A percentile compares a stretch with the other conserved stretches of the same genome.
Conservation (phyloP, 768 basidiomycete genomes). For the Xerocomellus chrysenteron region DNA sequence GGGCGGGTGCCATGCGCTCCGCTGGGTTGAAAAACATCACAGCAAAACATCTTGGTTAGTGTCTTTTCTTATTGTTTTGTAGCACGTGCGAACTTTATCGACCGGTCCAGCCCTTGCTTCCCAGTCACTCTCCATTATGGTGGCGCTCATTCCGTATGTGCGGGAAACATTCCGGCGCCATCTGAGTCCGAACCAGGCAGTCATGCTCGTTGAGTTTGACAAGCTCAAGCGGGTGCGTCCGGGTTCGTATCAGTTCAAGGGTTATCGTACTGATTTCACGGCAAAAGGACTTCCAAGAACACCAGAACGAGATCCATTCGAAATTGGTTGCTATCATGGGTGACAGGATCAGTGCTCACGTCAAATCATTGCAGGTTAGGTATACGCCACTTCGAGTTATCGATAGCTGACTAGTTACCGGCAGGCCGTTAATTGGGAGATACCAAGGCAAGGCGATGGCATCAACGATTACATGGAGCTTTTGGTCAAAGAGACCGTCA, state of each 20-base stretch:
- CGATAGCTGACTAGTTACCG: conserved; percentile 3
- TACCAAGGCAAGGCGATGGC: conserved; percentile 56
- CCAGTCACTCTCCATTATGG: conserved; percentile 92
- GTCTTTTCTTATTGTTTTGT: conserved; percentile 19
- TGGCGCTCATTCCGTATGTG: conserved; percentile 91
- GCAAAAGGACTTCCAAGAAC: conserved; percentile 92
- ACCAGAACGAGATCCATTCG: conserved; percentile 97
- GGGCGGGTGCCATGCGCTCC: conserved; percentile 98
- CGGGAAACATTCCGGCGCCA: conserved; percentile 94
- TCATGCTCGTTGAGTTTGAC: conserved; percentile 97
- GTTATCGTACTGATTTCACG: conserved; percentile 1
- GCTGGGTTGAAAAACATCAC: conserved; percentile 98
- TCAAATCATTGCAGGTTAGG: conserved; percentile 73
- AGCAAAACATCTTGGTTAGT: conserved; percentile 89
- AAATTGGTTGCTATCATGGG: conserved; percentile 99
- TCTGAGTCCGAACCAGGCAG: conserved; percentile 90
- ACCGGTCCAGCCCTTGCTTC: conserved; percentile 78
- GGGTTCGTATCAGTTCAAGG: conserved; percentile 2
- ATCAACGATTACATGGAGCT: conserved; percentile 91
- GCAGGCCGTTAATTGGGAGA: conserved; percentile 79
- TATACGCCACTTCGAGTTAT: conserved; percentile 9
- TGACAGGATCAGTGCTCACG: conserved; percentile 84
- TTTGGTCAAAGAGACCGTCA: conserved; percentile 92
- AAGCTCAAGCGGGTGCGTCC: conserved; percentile 89
- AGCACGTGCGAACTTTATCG: conserved; percentile 16